These are phyloP conservation scores for Cystofilobasidium ferigula DNA, from an alignment of 768 basidiomycete genomes.

Conservation along the genomic window DNA sequence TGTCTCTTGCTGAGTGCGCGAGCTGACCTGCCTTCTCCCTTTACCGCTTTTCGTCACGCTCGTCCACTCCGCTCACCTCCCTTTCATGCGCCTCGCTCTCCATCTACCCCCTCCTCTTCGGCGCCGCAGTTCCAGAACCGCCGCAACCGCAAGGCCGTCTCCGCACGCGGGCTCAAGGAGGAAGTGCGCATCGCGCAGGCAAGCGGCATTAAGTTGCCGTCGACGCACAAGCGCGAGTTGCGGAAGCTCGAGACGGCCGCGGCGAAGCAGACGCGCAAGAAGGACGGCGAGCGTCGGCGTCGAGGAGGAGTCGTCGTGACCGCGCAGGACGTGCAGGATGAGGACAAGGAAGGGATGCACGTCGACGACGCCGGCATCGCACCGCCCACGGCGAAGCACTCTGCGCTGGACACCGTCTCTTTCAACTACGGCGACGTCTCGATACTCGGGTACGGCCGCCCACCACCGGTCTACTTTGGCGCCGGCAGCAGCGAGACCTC, in stretches of 20 bases:
- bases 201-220: neutral
- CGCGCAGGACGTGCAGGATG: neutral
- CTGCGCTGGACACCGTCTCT: neutral
- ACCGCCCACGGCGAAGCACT: neutral
- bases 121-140: constrained; percentile 19
- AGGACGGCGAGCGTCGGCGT: neutral
- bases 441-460: neutral
- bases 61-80: too few species aligned
- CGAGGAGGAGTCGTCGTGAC: neutral
- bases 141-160: constrained; percentile 13
- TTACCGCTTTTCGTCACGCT: too few species aligned
- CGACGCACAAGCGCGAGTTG: neutral
- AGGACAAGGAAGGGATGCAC: neutral
- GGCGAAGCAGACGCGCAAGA: neutral
- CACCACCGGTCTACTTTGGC: neutral
- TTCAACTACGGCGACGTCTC: constrained; percentile 1
- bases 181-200: constrained; percentile 4
- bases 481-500: neutral
- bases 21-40: too few species aligned
- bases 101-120: neutral
- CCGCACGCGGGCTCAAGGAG: neutral
- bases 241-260: neutral
- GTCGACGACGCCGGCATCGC: neutral
- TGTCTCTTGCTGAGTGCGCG: too few species aligned
- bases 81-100: neutral